phyloP scores from a whole-genome alignment of 2,329 filamentous ascomycete species.

The Epichloe gansuensis region DNA sequence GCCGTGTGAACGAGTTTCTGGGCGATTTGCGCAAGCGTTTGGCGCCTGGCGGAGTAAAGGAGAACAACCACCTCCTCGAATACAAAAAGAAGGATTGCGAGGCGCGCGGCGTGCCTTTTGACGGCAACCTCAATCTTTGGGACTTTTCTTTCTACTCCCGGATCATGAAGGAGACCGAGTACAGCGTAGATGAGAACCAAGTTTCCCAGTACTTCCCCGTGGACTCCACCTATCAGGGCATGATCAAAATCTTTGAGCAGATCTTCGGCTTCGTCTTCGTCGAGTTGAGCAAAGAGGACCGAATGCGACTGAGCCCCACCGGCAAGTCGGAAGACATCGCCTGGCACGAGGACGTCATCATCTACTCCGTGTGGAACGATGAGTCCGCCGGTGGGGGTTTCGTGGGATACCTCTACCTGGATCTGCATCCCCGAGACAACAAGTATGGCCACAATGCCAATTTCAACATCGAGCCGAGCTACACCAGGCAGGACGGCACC shows the following conservation, averaged over 20 bases:
- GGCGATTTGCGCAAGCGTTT: conserved; percentile 55
- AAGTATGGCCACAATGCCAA: conserved; percentile 81
- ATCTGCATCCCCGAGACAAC: conserved; percentile 65
- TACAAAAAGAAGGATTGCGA: conserved; percentile 61
- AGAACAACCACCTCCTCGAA: conserved; percentile 55
- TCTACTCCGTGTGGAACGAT: conserved; percentile 76
- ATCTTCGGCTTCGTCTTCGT: conserved; percentile 71
- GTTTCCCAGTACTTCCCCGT: conserved; percentile 80
- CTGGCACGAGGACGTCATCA: conserved; percentile 73
- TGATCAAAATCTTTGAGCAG: conserved; percentile 75
- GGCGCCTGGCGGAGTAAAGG: conserved; percentile 54
- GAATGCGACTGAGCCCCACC: conserved; percentile 50
- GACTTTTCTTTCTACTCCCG: conserved; percentile 71
- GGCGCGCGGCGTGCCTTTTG: conserved; percentile 42
- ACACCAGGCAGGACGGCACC: conserved; percentile 51
- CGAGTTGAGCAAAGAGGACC: conserved; percentile 54
- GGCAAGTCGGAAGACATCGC: conserved; percentile 58
- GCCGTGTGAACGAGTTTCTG: conserved; percentile 61
- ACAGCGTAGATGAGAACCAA: conserved; percentile 63
- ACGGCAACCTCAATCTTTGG: conserved; percentile 70
- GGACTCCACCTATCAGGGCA: conserved; percentile 56
- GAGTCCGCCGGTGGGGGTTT: conserved; percentile 57
- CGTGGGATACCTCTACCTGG: conserved; percentile 71
- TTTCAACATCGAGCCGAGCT: conserved; percentile 68
- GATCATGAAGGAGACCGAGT: conserved; percentile 69